Evolutionary conservation across 441 rosid species (phyloP), one percentile per base, ranked within the genome.

Genomic region (Euphorbia celastroides): DNA sequence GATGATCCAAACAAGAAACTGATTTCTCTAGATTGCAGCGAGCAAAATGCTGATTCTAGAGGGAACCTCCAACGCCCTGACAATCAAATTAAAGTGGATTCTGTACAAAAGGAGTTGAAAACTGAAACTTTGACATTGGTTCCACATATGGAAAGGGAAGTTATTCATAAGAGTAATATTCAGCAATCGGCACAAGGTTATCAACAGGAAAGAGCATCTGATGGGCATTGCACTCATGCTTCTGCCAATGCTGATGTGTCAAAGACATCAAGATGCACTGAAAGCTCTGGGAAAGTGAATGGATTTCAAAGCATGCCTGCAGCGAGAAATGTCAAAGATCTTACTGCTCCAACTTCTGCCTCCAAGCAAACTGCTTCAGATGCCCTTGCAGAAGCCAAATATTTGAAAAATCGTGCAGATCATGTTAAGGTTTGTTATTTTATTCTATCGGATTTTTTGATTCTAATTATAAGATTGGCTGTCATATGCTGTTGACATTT

Each of bases 371-470:
- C 66, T 62, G 84, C 85, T 52, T 59, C 54, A 54, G 54, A 69
- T 79, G 67, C 78, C 69, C 74, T 92, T 73, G 74, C 75, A 74
- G 85, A 86, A 78, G 95, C 92, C 72, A 76, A 81, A 70, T 61
- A 77, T 41, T 79, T 79, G 67, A 85, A 70, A 72, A 78, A 80
- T 68, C 64, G 64, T 65, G 90, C 92, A 42, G 86, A 88, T 61
- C 79, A 62, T 68, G 78, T 86, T 5, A 88, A 90, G 98, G 95
- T 88, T 72, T 68, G 12, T 52, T 41, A 20, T 23, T 9, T 25
- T n/a, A n/a, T 30, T 48, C 46, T 10, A 13, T 58, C 44, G 26
- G 26, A 36, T 25, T 77, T 66, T 38, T 64, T 31, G 38, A 52
- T 10, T 22, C 64, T 56, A 30, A 31, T 69, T 68, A 23, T 64